Percentiles rank a stretch among this genome's conserved stretches.
These are phyloP conservation scores for Fusarium subglutinans DNA, from an alignment of 2,329 filamentous ascomycete species.

Conservation along the genomic window DNA sequence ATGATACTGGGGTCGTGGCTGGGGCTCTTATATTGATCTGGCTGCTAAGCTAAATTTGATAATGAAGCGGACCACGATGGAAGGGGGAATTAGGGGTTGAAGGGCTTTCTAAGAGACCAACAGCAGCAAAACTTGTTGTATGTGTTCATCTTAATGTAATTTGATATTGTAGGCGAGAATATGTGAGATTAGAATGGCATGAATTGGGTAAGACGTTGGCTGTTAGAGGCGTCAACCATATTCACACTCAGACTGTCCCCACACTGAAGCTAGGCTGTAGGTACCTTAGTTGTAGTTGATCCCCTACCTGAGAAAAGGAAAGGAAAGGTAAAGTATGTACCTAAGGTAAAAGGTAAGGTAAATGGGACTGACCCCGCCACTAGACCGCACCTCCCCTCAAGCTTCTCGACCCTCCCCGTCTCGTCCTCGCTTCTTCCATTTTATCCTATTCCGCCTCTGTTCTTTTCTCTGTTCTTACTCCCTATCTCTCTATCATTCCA, in stretches of 20 bases:
- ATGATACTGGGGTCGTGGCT: constrained; percentile 24
- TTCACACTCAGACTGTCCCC: constrained; percentile 17
- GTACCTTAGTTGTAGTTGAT: constrained; percentile 23
- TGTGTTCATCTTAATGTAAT: constrained; percentile 14
- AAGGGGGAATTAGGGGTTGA: constrained; percentile 10
- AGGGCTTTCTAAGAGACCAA: neutral
- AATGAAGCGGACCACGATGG: neutral
- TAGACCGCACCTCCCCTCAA: constrained; percentile 35
- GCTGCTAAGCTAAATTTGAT: constrained; percentile 29
- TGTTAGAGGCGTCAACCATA: constrained; percentile 16
- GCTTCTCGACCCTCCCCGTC: constrained; percentile 29
- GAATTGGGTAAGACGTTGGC: constrained; percentile 29
- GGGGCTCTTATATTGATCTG: constrained; percentile 28
- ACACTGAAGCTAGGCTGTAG: constrained; percentile 25
- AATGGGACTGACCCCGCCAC: constrained; percentile 43
- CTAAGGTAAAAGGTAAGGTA: constrained; percentile 42
- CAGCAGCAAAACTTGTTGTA: neutral
- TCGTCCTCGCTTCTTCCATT: constrained; percentile 21
- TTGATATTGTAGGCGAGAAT: constrained; percentile 15
- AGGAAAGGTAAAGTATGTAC: constrained; percentile 19
- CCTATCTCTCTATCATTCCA: constrained; percentile 4
- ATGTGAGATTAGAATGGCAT: constrained; percentile 21
- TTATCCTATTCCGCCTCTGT: constrained; percentile 31
- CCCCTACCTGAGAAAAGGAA: constrained; percentile 37
- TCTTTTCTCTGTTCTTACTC: neutral